Base-by-base conservation (phyloP, 371 early-diverging fungal species). In the Batkoa obscura region DNA sequence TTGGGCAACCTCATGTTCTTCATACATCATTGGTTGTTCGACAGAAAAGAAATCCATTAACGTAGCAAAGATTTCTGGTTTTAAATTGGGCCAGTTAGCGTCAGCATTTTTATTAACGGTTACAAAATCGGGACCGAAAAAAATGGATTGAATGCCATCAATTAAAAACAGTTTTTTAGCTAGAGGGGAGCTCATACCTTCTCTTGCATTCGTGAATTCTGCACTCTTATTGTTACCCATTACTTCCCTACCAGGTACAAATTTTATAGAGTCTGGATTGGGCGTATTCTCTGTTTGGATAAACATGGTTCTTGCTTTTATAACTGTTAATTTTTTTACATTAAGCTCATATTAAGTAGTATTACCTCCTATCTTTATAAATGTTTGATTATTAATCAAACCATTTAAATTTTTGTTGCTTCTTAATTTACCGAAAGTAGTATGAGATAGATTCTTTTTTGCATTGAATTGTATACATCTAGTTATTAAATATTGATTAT, bases 271-370 rank as follows among this genome's bases (percentile, higher is more conserved):
- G 64, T 95, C 86, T 33, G 76, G 72, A 68, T 94, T 94, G 50
- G 98, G 98, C 2, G 98, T 97, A 3, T 76, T 68, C 52, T 89
- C 90, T 0, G 92, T 90, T 64, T 94, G 94, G 56, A 95, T 94
- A 68, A 97, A 97, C 88, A 97, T 84, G 33, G 78, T 76, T 43
- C 82, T 23, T 23, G 23, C 23, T 23, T 23, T 23, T 23, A 23
- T 23, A 23, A 23, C 23, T 23, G 23, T 23, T 23, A 23, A 23
- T 23, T 23, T 23, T 23, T 23, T 23, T 23, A 23, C 23, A 23
- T 23, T 23, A 23, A 23, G 23, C 23, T 23, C 23, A 23, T 23
- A 23, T 23, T 23, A 23, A 23, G 23, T 23, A 23, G 23, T 23
- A 23, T 23, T 23, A 23, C 23, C 23, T 23, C 23, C 23, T 23